Evolutionary conservation across 257 asterid genomes (phyloP).

Genomic region (Craterostigma plantagineum): DNA sequence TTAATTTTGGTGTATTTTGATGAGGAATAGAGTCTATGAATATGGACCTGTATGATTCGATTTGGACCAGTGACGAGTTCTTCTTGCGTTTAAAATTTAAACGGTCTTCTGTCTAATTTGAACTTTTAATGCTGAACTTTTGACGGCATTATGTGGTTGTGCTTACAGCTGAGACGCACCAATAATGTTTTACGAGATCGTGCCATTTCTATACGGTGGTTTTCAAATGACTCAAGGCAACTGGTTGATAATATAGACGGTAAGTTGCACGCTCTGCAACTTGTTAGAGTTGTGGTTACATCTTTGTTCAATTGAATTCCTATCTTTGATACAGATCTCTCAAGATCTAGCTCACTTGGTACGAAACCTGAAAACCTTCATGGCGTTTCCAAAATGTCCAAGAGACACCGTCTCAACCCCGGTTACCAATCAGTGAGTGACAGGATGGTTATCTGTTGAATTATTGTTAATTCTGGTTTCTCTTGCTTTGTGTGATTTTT

Average conservation of each 20-base stretch:
- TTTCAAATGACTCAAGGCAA: constrained; percentile 30
- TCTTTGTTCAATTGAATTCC: not conserved
- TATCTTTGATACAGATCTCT: constrained; percentile 18
- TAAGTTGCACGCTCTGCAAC: constrained; percentile 8
- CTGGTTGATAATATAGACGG: constrained; percentile 38
- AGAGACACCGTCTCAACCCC: constrained; percentile 14
- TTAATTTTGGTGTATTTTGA: too few relatives aligned
- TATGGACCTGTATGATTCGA: too few relatives aligned
- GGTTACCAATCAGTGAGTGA: constrained; percentile 18
- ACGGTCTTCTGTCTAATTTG: too few relatives aligned
- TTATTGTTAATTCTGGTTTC: constrained; percentile 3
- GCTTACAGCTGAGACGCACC: constrained; percentile 46
- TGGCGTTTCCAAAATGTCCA: constrained; percentile 19
- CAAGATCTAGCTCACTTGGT: too few relatives aligned
- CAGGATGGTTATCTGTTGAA: constrained; percentile 12
- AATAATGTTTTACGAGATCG: constrained; percentile 33
- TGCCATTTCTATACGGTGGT: constrained; percentile 25
- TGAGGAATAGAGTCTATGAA: too few relatives aligned
- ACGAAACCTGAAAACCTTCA: constrained; percentile 18
- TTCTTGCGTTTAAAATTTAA: too few relatives aligned
- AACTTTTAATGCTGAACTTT: not conserved
- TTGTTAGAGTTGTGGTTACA: too few relatives aligned
- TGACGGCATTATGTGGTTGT: constrained; percentile 7
- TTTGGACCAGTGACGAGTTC: too few relatives aligned
- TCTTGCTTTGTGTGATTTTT: constrained; percentile 4